Base-by-base conservation (phyloP, 176 grass and related monocot genomes). In the Rhynchospora tenuis region DNA sequence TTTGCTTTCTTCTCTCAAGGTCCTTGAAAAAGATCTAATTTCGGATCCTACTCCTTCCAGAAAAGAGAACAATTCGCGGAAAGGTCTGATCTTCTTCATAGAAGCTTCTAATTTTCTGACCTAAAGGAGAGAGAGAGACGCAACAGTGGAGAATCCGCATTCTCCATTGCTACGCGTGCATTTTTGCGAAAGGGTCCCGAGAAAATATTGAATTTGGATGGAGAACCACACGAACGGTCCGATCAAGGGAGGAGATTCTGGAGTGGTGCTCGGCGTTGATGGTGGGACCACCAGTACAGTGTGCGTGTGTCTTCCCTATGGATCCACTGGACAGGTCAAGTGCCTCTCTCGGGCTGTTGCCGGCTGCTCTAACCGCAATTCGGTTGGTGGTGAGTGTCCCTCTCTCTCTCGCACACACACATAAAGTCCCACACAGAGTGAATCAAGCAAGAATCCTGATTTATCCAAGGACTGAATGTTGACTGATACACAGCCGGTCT, bases 351-450 rank as follows among this genome's bases (percentile, higher is more conserved):
- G 96, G 61, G 89, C 91, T 66, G 83, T 95, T 45, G 89, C 86
- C 52, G 96, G 96, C 66, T 90, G 93, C 86, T 99, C 96, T 17
- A 99, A 99, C 88, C 93, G 89, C 61, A 99, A 99, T 71, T 99
- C 96, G 22, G 93, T 99, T 14, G 96, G 96, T 93, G 96, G 96
- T 93, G 33, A 50, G 47, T 80, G 24, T 23, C 64, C 38, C 63
- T 28, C 50, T 26, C 38, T 50, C 42, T 64, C 70, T 46, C 44
- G 28, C 67, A 15, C 50, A 15, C 24, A 60, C 13, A 70, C 10
- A 42, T 13, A 14, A 5, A 16, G 16, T 46, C 13, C 51, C 10
- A 42, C 23, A 14, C 10, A 16, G 16, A 61, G n/a, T 61, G 26
- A 16, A 65, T 65, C 4, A 12, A 5, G 63, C 27, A 66, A 14